phyloP scores from a whole-genome alignment of 2,329 filamentous ascomycete species.

The Coniochaeta hoffmannii region DNA sequence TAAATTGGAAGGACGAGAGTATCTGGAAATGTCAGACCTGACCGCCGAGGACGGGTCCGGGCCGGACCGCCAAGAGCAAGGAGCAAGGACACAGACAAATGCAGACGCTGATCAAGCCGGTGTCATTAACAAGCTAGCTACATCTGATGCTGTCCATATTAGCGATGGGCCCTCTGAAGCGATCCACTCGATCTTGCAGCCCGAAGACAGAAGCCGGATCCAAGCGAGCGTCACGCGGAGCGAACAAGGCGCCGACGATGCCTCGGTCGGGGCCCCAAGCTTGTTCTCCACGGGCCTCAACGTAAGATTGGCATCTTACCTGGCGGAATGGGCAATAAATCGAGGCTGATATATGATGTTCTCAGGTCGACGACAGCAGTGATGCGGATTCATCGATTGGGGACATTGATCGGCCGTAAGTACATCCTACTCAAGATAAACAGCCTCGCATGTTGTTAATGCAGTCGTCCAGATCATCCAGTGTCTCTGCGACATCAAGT shows the following conservation, averaged over 20 bases:
- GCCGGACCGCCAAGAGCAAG: no score
- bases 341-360: neutral
- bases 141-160: neutral
- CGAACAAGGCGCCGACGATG: neutral
- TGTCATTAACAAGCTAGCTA: neutral
- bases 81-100: neutral
- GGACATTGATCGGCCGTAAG: neutral
- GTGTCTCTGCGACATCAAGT: conserved; percentile 4
- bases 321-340: neutral
- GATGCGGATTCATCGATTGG: neutral
- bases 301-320: neutral
- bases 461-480: neutral
- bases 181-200: neutral
- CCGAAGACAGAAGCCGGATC: neutral
- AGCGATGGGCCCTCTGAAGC: neutral
- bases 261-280: neutral
- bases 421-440: neutral
- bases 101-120: neutral
- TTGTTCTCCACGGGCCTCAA: neutral
- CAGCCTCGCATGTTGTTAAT: neutral
- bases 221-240: neutral
- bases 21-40: no score
- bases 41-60: no score
- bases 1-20: no score
- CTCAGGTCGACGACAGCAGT: neutral